Conservation (phyloP, 805 yeast species). For the Cyberlindnera bimundalis region DNA sequence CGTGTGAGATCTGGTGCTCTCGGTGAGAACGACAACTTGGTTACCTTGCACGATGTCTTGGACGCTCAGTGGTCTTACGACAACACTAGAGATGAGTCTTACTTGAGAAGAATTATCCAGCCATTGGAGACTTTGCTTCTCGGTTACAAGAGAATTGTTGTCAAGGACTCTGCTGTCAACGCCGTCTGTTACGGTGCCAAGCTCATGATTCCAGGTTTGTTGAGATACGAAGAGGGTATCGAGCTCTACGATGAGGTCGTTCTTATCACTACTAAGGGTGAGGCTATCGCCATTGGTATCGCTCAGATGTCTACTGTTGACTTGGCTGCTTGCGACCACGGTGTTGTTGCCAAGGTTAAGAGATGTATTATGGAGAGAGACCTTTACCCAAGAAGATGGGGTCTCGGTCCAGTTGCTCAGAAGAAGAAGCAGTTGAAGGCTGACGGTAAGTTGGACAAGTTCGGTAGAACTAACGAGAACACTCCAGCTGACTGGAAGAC, state of each 20-base stretch:
- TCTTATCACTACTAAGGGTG: conserved; percentile 97
- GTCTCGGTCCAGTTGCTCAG: conserved; percentile 96
- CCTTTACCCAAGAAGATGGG: conserved; percentile 99
- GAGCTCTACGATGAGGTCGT: conserved; percentile 98
- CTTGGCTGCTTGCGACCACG: conserved; percentile 94
- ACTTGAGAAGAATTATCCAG: conserved; percentile 87
- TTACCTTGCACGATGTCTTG: conserved; percentile 93
- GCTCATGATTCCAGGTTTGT: conserved; percentile 96
- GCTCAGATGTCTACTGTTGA: conserved; percentile 99
- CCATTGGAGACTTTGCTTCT: conserved; percentile 92
- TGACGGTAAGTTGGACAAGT: conserved; percentile 95
- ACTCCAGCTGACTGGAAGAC: conserved; percentile 93
- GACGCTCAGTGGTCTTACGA: conserved; percentile 99
- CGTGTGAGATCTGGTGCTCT: conserved; percentile 98
- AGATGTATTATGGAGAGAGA: conserved; percentile 99
- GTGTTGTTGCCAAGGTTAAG: conserved; percentile 97
- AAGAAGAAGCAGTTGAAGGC: conserved; percentile 98
- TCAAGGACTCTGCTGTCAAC: conserved; percentile 91
- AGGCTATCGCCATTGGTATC: conserved; percentile 96
- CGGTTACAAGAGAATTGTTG: conserved; percentile 96
- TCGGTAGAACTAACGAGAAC: conserved; percentile 87
- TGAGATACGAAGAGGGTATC: conserved; percentile 96
- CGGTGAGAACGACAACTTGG: conserved; percentile 85
- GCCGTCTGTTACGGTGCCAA: conserved; percentile 99
- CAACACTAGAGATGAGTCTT: conserved; percentile 94